Base-by-base conservation (phyloP, 768 basidiomycete genomes). In the Neoboletus brunneissimus region DNA sequence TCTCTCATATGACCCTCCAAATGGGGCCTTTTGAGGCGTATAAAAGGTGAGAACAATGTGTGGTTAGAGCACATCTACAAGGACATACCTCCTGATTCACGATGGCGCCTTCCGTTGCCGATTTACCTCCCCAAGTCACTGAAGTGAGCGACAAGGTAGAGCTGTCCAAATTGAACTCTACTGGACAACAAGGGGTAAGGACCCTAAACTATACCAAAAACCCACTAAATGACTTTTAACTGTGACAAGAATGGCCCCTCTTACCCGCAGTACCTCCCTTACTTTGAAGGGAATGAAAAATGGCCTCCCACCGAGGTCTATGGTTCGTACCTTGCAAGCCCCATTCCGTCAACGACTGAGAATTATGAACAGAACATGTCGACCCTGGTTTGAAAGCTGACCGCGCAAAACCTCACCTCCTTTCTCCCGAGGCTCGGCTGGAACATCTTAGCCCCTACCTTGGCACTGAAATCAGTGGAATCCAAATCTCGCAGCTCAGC, bases 401-500 rank as follows among this genome's bases (percentile, higher is more conserved):
- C 64, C 78, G 73, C 51, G 69, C 75, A 34, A 83, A 83, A 59
- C 81, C 81, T 32, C 72, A 81, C 63, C 73, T 83, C 11, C 75
- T 83, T 31, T 73, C 62, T 5, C 59, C 74, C 35, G 76, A 77
- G 55, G 69, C 73, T 13, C 75, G 56, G 16, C 64, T 73, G 4
- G 67, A 60, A 42, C 62, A 83, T 53, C 60, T 84, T 49, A 79
- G 74, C 65, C 81, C 80, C 0, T 81, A 78, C 69, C 62, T 83
- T 54, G 82, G 82, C 23, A 80, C 81, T 5, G 79, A 82, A 54
- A 59, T 83, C 56, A 64, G 64, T 16, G 81, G 80, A 2, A 71
- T 84, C 7, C 82, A 84, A 59, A 71, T 85, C 52, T 83, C 81
- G 9, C 69, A 82, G 56, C 76, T 84, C 47, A 70, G 70, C 56